Base-by-base conservation (phyloP, 176 grass and related monocot species). In the Avena eriantha region DNA sequence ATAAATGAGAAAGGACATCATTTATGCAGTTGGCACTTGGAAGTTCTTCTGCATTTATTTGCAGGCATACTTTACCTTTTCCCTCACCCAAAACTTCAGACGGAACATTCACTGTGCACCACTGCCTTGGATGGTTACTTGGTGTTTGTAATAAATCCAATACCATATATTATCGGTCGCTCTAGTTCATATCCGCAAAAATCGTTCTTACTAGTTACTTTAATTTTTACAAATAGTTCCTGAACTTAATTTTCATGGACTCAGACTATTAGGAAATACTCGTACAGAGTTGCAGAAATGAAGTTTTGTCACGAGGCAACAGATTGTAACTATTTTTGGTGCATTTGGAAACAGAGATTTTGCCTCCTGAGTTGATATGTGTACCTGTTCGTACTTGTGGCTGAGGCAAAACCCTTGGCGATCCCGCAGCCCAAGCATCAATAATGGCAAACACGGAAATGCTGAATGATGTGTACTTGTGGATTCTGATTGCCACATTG, bases 21-120 rank as follows among this genome's bases (percentile, higher is more conserved):
- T 75, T 56, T 56, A 0, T 24, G 70, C 70, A 7, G n/a, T 3
- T 75, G 1, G 8, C 34, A 39, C 10, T 80, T 80, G 15, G 0
- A 8, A 59, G 18, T 68, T 80, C 4, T 45, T 19, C 21, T 41
- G 14, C 29, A 51, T 84, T 80, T 84, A 57, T 87, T 86, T 71
- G 15, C 78, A 13, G 7, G 0, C 35, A 58, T 77, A 21, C 31
- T 81, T 73, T 65, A 79, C 34, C 47, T 82, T 2, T 79, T 55
- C 24, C 13, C 54, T 39, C 64, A 54, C 1, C 18, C 13, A 23
- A 55, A 33, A 31, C 48, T 24, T 63, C 82, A 56, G 45, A 68
- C 3, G n/a, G 3, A 0, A 54, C 60, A 47, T 57, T 67, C n/a
- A 39, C 76, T 67, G n/a, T 57, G 80, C 15, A 9, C 48, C 35